phyloP scores from a whole-genome alignment of 2,329 filamentous ascomycete species.

The Aspergillus clavatus region DNA sequence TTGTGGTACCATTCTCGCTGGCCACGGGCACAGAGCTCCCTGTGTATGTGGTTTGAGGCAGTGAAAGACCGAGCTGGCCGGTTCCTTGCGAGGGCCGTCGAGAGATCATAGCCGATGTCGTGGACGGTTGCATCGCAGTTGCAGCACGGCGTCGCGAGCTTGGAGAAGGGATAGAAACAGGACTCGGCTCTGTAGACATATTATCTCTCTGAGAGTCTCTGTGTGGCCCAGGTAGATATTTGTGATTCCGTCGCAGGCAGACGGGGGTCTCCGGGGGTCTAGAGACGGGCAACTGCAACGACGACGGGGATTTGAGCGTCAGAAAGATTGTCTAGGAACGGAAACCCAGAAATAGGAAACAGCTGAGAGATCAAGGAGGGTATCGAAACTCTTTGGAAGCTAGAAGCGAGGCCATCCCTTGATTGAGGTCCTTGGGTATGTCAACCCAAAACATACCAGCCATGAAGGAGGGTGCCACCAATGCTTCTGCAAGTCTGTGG shows the following conservation, averaged over 20 bases:
- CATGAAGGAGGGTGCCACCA: slow-evolving; percentile 3
- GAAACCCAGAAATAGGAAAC: background rate
- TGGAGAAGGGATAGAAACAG: slow-evolving; percentile 34
- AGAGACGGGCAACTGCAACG: background rate
- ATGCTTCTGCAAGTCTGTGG: background rate
- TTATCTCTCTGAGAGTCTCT: background rate
- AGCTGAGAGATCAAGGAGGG: background rate
- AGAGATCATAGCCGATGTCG: slow-evolving; percentile 37
- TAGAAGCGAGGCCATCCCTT: slow-evolving; percentile 21
- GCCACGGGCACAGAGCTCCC: slow-evolving; percentile 22
- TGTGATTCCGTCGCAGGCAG: background rate
- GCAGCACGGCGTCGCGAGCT: slow-evolving; percentile 29
- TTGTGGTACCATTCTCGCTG: slow-evolving; percentile 34
- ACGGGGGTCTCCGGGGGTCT: background rate
- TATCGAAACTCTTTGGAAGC: background rate
- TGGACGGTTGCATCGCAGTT: slow-evolving; percentile 23
- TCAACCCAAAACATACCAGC: slow-evolving; percentile 22
- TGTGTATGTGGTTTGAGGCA: slow-evolving; percentile 25
- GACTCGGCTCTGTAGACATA: slow-evolving; percentile 44
- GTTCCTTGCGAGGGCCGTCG: slow-evolving; percentile 47
- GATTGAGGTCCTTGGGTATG: slow-evolving; percentile 20
- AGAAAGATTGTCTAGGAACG: background rate
- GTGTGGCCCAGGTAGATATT: no score
- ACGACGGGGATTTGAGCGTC: no score
- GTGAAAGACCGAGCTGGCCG: slow-evolving; percentile 37